Evolutionary conservation across 805 yeast genomes (phyloP).

Genomic region (Kodamaea kakaduensis): DNA sequence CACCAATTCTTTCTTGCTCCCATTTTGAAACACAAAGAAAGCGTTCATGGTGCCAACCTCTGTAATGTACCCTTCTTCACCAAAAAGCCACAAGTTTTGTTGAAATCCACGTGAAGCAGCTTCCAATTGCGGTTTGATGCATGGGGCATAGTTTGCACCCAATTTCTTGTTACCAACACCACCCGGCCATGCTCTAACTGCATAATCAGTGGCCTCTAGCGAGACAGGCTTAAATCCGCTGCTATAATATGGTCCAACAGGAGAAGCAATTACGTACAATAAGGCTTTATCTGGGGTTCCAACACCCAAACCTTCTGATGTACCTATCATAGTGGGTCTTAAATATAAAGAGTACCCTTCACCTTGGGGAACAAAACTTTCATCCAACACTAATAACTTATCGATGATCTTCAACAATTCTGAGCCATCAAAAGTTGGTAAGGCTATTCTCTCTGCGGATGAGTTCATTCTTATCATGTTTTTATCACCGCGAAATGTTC

Average conservation of each 20-base stretch:
- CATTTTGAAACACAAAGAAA: conserved; percentile 77
- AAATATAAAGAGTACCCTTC: conserved; percentile 88
- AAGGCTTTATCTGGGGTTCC: conserved; percentile 76
- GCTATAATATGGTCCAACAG: conserved; percentile 94
- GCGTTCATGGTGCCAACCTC: conserved; percentile 99
- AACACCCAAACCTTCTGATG: conserved; percentile 85
- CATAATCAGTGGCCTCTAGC: conserved; percentile 92
- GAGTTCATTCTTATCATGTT: conserved; percentile 89
- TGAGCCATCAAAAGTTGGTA: conserved; percentile 80
- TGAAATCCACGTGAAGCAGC: conserved; percentile 91
- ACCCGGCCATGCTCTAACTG: conserved; percentile 99
- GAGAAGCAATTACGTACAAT: conserved; percentile 83
- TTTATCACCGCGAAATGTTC: conserved; percentile 87
- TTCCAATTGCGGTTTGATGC: conserved; percentile 83
- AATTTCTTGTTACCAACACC: conserved; percentile 95
- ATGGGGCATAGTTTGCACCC: conserved; percentile 98
- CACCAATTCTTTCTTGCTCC: conserved; percentile 80
- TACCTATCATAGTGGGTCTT: conserved; percentile 95
- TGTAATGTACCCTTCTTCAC: conserved; percentile 79
- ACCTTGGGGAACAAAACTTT: conserved; percentile 75
- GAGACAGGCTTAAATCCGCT: conserved; percentile 95
- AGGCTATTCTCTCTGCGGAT: conserved; percentile 83
- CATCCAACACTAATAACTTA: conserved; percentile 70
- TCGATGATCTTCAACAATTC: conserved; percentile 73
- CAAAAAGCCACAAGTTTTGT: conserved; percentile 95